These are phyloP conservation scores for Fragaria ananassa DNA, from an alignment of 306 rosid species.

Conservation along the genomic window DNA sequence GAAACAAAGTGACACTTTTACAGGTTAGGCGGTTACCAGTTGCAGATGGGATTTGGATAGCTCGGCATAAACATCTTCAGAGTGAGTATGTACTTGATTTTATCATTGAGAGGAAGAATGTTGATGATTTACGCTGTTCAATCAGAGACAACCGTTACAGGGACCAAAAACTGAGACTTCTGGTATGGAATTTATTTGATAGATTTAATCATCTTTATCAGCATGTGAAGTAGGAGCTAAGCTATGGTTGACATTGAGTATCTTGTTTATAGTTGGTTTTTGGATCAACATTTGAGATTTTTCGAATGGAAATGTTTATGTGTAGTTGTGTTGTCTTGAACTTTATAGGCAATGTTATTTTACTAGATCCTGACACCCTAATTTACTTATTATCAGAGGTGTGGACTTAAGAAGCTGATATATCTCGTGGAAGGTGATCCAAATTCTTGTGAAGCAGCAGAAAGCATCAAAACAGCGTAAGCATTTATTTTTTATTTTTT, in stretches of 20 bases:
- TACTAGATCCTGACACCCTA: constrained; percentile 24
- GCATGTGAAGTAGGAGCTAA: not conserved
- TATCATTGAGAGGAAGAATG: constrained; percentile 88
- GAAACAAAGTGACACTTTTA: constrained; percentile 22
- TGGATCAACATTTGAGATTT: not conserved
- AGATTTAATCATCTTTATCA: constrained; percentile 1
- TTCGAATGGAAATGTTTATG: not conserved
- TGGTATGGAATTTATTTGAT: constrained; percentile 49
- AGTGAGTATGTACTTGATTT: constrained; percentile 91
- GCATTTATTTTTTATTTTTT: constrained; percentile 17
- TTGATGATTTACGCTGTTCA: constrained; percentile 81
- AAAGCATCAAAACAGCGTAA: constrained; percentile 97
- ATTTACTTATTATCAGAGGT: constrained; percentile 58
- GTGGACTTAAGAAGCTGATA: constrained; percentile 86
- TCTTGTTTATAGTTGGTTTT: not conserved
- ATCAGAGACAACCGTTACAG: constrained; percentile 91
- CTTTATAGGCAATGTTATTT: not conserved
- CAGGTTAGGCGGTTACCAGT: constrained; percentile 89
- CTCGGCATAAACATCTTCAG: constrained; percentile 62
- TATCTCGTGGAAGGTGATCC: constrained; percentile 98
- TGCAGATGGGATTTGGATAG: constrained; percentile 98
- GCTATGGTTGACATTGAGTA: not conserved
- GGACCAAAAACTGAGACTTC: constrained; percentile 85
- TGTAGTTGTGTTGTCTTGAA: not conserved
- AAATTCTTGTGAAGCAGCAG: constrained; percentile 88